Conservation (phyloP, 2,329 filamentous ascomycete genomes). For the Decorospora gaudefroyi region DNA sequence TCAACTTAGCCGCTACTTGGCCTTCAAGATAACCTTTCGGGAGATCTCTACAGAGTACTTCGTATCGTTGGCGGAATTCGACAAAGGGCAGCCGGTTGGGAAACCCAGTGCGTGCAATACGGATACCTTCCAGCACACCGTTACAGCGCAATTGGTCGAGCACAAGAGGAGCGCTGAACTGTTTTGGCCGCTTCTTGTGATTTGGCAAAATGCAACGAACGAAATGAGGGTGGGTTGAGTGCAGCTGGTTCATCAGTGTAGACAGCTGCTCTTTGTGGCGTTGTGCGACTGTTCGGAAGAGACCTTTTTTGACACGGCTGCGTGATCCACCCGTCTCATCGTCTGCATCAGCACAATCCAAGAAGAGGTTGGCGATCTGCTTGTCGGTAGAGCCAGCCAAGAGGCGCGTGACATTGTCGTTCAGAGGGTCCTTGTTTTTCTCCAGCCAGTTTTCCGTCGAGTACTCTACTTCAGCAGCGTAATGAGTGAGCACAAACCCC, state of each 20-base stretch:
- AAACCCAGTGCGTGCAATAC: constrained; percentile 95
- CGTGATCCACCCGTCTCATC: constrained; percentile 70
- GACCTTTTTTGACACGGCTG: constrained; percentile 91
- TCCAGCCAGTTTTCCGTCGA: constrained; percentile 93
- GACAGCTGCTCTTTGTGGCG: constrained; percentile 98
- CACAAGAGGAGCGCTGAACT: constrained; percentile 88
- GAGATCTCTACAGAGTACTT: constrained; percentile 85
- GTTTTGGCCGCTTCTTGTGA: constrained; percentile 95
- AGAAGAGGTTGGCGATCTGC: constrained; percentile 83
- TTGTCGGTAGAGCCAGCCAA: constrained; percentile 79
- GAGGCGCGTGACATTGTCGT: constrained; percentile 92
- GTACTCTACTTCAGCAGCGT: constrained; percentile 97
- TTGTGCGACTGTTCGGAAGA: constrained; percentile 96
- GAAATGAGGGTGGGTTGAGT: constrained; percentile 97
- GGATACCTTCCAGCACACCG: constrained; percentile 97
- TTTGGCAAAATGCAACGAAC: constrained; percentile 97
- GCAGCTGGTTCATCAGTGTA: constrained; percentile 90
- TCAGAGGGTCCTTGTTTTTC: constrained; percentile 98
- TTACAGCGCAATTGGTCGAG: constrained; percentile 97
- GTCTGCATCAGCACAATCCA: constrained; percentile 81
- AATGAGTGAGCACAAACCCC: constrained; percentile 95
- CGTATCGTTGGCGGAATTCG: constrained; percentile 94
- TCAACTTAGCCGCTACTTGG: constrained; percentile 79
- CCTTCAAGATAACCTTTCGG: constrained; percentile 91
- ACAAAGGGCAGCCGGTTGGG: constrained; percentile 90